Conservation (phyloP, 2,329 filamentous ascomycete genomes). For the Dryadomyces quercus-mongolicae region DNA sequence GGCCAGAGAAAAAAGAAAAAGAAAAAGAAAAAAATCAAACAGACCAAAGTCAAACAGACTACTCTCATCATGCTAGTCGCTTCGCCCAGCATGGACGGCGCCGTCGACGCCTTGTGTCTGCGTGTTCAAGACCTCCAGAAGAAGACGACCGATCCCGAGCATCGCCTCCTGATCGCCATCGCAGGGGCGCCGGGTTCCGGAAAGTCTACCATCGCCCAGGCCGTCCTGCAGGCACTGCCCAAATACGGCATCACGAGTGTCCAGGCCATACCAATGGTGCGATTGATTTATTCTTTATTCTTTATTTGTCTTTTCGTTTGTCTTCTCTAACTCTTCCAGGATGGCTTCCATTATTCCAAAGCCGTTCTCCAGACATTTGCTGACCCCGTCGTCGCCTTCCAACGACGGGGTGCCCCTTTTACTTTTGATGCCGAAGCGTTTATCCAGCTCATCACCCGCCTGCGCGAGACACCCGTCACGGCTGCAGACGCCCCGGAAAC, state of each 20-base stretch:
- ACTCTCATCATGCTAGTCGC: neutral
- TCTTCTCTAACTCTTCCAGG: constrained; percentile 40
- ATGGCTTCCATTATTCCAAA: constrained; percentile 86
- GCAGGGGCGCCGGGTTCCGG: constrained; percentile 86
- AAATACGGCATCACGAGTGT: constrained; percentile 6
- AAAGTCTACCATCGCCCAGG: constrained; percentile 68
- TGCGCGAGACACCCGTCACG: constrained; percentile 46
- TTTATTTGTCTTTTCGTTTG: no score
- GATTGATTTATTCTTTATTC: constrained; percentile 53
- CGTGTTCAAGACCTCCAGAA: neutral
- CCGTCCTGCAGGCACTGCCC: constrained; percentile 33
- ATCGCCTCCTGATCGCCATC: constrained; percentile 44
- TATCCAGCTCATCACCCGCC: constrained; percentile 48
- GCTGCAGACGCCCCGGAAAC: neutral
- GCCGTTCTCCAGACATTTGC: constrained; percentile 72
- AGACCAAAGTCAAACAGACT: neutral
- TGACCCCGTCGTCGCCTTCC: constrained; percentile 62
- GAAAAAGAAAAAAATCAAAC: neutral
- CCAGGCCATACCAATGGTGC: constrained; percentile 50
- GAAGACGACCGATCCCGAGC: constrained; percentile 15
- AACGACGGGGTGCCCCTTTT: constrained; percentile 78
- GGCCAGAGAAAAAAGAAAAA: neutral
- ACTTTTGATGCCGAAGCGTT: constrained; percentile 82
- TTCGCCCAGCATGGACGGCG: neutral
- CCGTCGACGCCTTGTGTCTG: neutral